Evolutionary conservation across 176 grass and related monocot genomes (phyloP).

Genomic region (Aegilops tauschii): DNA sequence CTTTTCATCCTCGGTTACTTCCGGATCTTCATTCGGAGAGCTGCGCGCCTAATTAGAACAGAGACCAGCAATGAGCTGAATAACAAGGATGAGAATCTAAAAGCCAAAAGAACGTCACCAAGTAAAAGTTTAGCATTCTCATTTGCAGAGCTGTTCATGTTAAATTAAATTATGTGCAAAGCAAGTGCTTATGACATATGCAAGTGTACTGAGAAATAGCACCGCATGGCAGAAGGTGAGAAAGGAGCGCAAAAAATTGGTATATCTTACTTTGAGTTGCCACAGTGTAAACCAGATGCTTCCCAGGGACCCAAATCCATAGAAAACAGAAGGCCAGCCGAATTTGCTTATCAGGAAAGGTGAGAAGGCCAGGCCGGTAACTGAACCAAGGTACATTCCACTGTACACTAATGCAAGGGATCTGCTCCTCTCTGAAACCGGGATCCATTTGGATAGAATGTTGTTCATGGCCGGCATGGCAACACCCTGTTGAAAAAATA

Average conservation of each 20-base stretch:
- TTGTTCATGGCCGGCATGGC: slow-evolving; percentile 99
- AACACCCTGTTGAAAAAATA: slow-evolving; percentile 69
- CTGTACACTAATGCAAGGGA: slow-evolving; percentile 93
- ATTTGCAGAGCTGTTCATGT: slow-evolving; percentile 14
- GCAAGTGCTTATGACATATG: not conserved
- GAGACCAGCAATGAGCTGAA: slow-evolving; percentile 2
- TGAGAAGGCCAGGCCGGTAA: slow-evolving; percentile 84
- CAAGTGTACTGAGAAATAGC: not conserved
- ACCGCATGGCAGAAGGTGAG: not conserved
- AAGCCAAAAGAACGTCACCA: slow-evolving; percentile 2
- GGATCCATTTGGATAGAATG: slow-evolving; percentile 94
- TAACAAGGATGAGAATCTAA: not conserved
- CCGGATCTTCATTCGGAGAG: slow-evolving; percentile 74
- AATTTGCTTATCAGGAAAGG: slow-evolving; percentile 91
- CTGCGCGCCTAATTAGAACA: slow-evolving; percentile 71
- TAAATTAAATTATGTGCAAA: not conserved
- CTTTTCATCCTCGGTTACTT: slow-evolving; percentile 62
- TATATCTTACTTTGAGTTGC: slow-evolving; percentile 62
- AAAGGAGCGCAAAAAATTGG: not conserved
- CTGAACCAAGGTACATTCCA: slow-evolving; percentile 98
- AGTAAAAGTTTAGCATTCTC: not conserved
- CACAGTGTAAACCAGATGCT: slow-evolving; percentile 84
- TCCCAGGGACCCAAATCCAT: slow-evolving; percentile 89
- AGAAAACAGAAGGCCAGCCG: slow-evolving; percentile 96
- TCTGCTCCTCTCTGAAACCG: slow-evolving; percentile 96